Evolutionary conservation across 768 basidiomycete genomes (phyloP).

Genomic region (Leccinum uliginosum): DNA sequence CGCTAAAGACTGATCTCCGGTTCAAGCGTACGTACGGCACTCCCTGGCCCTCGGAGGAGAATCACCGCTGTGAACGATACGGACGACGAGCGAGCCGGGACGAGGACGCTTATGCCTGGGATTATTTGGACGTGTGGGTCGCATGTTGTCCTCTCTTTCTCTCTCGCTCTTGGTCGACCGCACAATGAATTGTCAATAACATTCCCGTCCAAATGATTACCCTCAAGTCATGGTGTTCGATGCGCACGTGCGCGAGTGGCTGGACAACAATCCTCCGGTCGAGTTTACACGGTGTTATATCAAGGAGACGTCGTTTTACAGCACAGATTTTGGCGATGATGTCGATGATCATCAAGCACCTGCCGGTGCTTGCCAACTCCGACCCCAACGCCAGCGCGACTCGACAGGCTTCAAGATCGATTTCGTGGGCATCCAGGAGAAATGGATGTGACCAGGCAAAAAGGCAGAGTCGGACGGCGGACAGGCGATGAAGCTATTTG

Average conservation of each 20-base stretch:
- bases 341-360: slow-evolving; percentile 63
- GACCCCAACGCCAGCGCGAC: not conserved
- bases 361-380: slow-evolving; percentile 11
- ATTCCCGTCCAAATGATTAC: no score
- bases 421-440: slow-evolving; percentile 80
- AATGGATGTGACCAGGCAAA: slow-evolving; percentile 80
- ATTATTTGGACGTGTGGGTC: slow-evolving; percentile 78
- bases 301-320: slow-evolving; percentile 88
- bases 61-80: slow-evolving; percentile 57
- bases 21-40: slow-evolving; percentile 46
- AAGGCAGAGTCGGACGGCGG: slow-evolving; percentile 43
- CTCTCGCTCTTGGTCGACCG: not conserved
- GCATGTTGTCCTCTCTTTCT: not conserved
- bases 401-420: slow-evolving; percentile 49
- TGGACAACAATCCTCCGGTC: slow-evolving; percentile 74
- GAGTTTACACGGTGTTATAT: slow-evolving; percentile 80
- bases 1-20: slow-evolving; percentile 72
- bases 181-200: not conserved
- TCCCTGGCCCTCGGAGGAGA: slow-evolving; percentile 39
- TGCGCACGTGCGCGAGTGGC: slow-evolving; percentile 78
- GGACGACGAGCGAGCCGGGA: slow-evolving; percentile 52
- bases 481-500: slow-evolving; percentile 69
- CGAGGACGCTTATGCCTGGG: slow-evolving; percentile 67
- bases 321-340: slow-evolving; percentile 63
- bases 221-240: slow-evolving; percentile 79